Percentiles rank a stretch among this genome's conserved stretches.
These are phyloP conservation scores for Phytophthora sojae DNA, from an alignment of 352 stramenopile genomes.

Conservation along the genomic window DNA sequence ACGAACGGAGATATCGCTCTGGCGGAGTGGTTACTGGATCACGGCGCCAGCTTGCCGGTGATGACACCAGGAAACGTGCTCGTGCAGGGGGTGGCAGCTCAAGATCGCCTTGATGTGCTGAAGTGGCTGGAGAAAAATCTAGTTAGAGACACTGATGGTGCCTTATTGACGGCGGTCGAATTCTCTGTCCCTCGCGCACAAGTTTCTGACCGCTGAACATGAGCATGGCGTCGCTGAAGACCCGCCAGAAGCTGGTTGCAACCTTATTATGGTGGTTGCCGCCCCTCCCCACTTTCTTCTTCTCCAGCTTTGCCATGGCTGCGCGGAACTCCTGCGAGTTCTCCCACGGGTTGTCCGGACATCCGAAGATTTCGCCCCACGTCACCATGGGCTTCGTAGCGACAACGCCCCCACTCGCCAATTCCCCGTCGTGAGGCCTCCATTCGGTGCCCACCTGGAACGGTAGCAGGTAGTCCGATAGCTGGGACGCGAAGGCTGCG, in stretches of 20 bases:
- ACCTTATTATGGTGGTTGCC: constrained; percentile 1
- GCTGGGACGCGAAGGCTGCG: background rate
- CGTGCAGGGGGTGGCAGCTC: no score
- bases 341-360: background rate
- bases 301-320: background rate
- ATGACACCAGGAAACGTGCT: no score
- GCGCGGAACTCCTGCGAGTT: background rate
- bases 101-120: no score
- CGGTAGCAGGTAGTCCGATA: background rate
- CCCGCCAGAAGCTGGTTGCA: background rate
- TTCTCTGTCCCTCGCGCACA: background rate
- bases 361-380: constrained; percentile 1
- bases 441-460: background rate
- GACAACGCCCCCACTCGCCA: background rate
- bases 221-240: background rate
- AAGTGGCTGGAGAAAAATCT: no score
- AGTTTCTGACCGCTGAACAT: background rate
- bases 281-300: background rate
- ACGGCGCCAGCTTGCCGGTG: no score
- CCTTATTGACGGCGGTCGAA: no score
- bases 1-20: no score
- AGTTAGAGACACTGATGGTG: no score
- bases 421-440: background rate
- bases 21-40: no score
- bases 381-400: background rate